Percentiles rank a stretch among this genome's conserved stretches.
Conservation (phyloP, 805 yeast species). For the Lipomyces sp. region DNA sequence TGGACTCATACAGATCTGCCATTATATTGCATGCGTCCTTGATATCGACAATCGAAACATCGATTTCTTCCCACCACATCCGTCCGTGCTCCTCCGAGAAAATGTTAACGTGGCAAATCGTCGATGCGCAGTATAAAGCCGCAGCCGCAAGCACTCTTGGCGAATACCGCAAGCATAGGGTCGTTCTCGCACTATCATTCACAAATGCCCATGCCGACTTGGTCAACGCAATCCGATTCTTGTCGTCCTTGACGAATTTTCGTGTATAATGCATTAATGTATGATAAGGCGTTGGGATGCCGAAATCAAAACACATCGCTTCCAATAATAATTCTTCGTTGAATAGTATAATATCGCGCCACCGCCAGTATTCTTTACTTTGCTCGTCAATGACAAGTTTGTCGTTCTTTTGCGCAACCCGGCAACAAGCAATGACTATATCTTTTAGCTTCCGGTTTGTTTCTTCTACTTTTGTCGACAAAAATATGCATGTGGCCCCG, state of each 20-base stretch:
- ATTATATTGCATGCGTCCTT: conserved; percentile 36
- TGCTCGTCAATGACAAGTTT: conserved; percentile 51
- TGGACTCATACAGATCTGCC: conserved; percentile 38
- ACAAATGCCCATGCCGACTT: conserved; percentile 47
- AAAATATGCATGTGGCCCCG: conserved; percentile 56
- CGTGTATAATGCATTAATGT: conserved; percentile 31
- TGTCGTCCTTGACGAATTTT: conserved; percentile 34
- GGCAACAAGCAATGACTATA: conserved; percentile 56
- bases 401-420: conserved; percentile 52
- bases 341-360: conserved; percentile 54
- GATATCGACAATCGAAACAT: conserved; percentile 31
- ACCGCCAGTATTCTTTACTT: conserved; percentile 56
- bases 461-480: conserved; percentile 61
- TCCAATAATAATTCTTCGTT: conserved; percentile 55
- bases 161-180: conserved; percentile 44
- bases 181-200: conserved; percentile 49
- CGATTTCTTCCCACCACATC: conserved; percentile 34
- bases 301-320: conserved; percentile 55
- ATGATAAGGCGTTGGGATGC: conserved; percentile 42
- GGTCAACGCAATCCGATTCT: conserved; percentile 37
- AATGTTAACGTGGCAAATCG: conserved; percentile 17
- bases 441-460: conserved; percentile 55
- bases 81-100: conserved; percentile 13
- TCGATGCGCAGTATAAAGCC: conserved; percentile 47
- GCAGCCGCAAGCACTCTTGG: conserved; percentile 48